Evolutionary conservation across 371 early-diverging fungal species (phyloP), one percentile per base, ranked within the genome.

Genomic region (Smittium mucronatum): DNA sequence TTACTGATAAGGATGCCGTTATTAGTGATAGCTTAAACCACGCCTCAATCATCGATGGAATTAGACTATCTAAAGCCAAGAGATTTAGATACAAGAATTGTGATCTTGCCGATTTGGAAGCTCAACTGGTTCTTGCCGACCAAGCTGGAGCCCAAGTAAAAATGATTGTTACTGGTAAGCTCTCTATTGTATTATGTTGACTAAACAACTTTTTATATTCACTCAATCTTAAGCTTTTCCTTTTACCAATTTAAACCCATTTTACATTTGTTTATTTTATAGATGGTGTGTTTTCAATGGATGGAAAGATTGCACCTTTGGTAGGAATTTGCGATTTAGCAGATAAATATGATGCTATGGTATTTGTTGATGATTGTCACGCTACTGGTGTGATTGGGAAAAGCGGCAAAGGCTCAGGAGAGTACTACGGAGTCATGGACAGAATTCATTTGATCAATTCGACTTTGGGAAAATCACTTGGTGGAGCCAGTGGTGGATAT

Each of bases 251-350:
- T n/a, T n/a, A n/a, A 11, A 65, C n/a, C 29, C 26, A 65, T 65
- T 32, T 32, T n/a, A 36, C 34, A n/a, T n/a, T 65, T 25, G 25
- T 33, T 32, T 34, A 34, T 67, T 35, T 36, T 36, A 82, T 76
- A 0, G 86, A 86, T 66, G 86, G 86, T 61, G 86, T 86, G 34
- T 86, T 86, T 70, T 83, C 83, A 36, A 86, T 86, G 86, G 86
- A 86, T 67, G 86, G 86, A 65, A 78, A 78, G 28, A 81, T 86
- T 57, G 84, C 86, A 0, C 84, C 84, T 28, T 74, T 86, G 64
- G 76, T 78, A 60, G 77, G 82, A 35, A 85, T 86, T 71, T 84
- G 84, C 71, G 82, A 86, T 33, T 73, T 86, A 35, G 86, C 86
- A 21, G 85, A 86, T 68, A 81, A 83, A 72, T 84, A 86, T 71